Base-by-base conservation (phyloP, 1,284 basidiomycete genomes). In the Heterobasidion irregulare region DNA sequence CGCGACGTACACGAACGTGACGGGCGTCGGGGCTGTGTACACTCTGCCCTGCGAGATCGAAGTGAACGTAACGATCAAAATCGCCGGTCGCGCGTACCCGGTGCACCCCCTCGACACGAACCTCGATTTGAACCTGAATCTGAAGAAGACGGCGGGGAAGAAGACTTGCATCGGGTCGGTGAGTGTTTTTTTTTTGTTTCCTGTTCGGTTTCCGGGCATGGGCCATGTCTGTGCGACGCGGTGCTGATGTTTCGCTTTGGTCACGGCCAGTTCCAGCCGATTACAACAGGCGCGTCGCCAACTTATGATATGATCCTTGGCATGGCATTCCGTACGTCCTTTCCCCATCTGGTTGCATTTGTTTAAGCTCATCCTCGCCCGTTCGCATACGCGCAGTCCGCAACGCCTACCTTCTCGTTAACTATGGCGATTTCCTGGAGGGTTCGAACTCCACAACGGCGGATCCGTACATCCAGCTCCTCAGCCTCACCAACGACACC, bases 231-330 rank as follows among this genome's bases (percentile, higher is more conserved):
- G 19, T 26, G 26, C 26, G 26, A 13, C 32, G 26, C 35, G 47
- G 19, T 46, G 44, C 8, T 16, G 33, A 18, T 33, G 33, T 4
- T 7, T 33, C 1, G 9, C 47, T 26, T 48, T 2, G 8, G 12
- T 13, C 50, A 38, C 35, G 10, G 35, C 46, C 58, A 87, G 82
- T 90, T 89, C 74, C 87, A 90, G 74, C 87, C 87, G 8, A 89
- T 89, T 63, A 88, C 86, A 8, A 82, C 69, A 86, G 84, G 71
- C 61, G 88, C 33, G 74, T 87, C 15, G 86, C 85, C 55, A 79
- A 86, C 65, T 26, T 89, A 88, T 58, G 88, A 91, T 62, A 82
- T 89, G 75, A 88, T 91, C 62, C 74, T 90, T 53, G 88, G 88
- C 60, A 90, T 91, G 88, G 78, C 76, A 56, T 89, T 90, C 72